These are phyloP conservation scores for Hericium alpestre DNA, from an alignment of 768 basidiomycete species.

Conservation along the genomic window DNA sequence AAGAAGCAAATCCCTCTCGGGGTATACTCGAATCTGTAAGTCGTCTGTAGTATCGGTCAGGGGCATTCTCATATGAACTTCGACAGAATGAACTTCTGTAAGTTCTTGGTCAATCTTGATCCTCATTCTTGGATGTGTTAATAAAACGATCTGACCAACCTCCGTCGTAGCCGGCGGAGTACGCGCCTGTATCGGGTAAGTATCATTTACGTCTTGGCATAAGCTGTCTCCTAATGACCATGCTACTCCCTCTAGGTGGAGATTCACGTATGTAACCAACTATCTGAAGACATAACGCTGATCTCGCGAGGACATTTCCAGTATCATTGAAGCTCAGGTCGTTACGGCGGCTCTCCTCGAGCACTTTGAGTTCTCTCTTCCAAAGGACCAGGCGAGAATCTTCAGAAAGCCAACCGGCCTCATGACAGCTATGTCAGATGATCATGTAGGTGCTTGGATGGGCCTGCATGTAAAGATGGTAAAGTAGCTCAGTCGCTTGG, in stretches of 20 bases:
- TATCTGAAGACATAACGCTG: neutral
- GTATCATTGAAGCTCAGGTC: constrained; percentile 25
- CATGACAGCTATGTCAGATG: constrained; percentile 25
- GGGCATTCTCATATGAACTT: neutral
- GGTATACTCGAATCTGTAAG: constrained; percentile 10
- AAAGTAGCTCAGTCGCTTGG: neutral
- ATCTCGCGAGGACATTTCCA: constrained; percentile 15
- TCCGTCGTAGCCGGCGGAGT: constrained; percentile 3
- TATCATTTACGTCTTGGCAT: neutral
- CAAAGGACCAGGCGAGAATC: constrained; percentile 19
- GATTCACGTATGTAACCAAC: constrained; percentile 5
- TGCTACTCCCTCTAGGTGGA: neutral
- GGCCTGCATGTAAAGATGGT: constrained; percentile 19
- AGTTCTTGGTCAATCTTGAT: neutral
- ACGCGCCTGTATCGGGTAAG: constrained; percentile 7
- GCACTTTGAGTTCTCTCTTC: constrained; percentile 25
- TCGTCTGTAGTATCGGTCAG: no score
- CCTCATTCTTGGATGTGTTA: neutral
- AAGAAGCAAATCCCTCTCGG: neutral
- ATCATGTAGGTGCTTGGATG: constrained; percentile 21
- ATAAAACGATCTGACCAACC: neutral
- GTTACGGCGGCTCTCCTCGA: constrained; percentile 25
- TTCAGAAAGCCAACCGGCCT: constrained; percentile 21
- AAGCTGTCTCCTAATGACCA: neutral
- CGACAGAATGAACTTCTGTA: constrained; percentile 6